Conservation (phyloP, 345 rosid species). For the Excoecaria agallocha region DNA sequence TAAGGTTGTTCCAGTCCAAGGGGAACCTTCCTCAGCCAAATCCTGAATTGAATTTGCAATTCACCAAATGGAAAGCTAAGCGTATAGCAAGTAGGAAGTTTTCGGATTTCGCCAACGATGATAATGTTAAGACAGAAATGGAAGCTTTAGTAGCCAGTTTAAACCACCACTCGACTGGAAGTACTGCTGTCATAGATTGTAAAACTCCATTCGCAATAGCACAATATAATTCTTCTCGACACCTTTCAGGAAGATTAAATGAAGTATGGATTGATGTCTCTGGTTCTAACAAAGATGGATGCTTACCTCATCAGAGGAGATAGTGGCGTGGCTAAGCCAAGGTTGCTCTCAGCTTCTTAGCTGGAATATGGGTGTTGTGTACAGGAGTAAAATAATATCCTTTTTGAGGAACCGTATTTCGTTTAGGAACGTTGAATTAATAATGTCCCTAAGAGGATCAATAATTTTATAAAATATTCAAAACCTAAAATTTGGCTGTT, state of each 20-base stretch:
- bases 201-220: conserved; percentile 33
- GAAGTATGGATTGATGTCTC: conserved; percentile 48
- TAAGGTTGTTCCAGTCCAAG: conserved; percentile 24
- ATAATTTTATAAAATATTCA: too few relatives aligned
- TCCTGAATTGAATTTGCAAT: conserved; percentile 36
- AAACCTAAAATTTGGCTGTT: neutral
- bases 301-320: conserved; percentile 11
- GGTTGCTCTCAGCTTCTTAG: neutral
- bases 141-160: conserved; percentile 36
- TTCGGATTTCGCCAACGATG: conserved; percentile 42
- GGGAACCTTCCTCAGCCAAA: conserved; percentile 33
- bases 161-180: conserved; percentile 1
- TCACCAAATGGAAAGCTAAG: conserved; percentile 35
- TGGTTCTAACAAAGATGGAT: conserved; percentile 22
- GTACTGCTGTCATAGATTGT: neutral
- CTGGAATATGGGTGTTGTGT: neutral
- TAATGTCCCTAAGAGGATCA: neutral
- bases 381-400: neutral
- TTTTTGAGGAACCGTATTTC: neutral
- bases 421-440: neutral
- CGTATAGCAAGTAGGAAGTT: conserved; percentile 44
- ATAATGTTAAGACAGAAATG: conserved; percentile 28
- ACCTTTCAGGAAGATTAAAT: conserved; percentile 31
- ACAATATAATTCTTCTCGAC: conserved; percentile 43
- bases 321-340: neutral